phyloP scores from a whole-genome alignment of 2,329 filamentous ascomycete species.

The Penicillium sp. region DNA sequence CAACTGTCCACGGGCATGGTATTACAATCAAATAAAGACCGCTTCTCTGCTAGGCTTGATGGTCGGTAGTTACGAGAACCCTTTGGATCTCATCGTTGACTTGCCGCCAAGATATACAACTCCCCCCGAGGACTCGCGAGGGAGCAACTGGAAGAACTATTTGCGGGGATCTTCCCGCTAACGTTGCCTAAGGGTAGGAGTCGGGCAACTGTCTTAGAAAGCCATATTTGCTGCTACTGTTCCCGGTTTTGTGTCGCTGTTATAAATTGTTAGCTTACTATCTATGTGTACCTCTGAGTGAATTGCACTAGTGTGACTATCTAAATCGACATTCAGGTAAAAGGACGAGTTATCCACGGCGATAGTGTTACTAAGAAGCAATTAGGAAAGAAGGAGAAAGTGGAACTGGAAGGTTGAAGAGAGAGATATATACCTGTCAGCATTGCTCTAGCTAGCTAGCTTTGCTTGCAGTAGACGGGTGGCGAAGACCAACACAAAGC shows the following conservation, averaged over 20 bases:
- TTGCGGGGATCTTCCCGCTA: neutral
- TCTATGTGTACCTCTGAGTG: too few species aligned
- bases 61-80: slow-evolving; percentile 1
- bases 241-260: neutral
- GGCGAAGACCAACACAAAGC: too few species aligned
- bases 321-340: too few species aligned
- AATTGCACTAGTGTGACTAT: too few species aligned
- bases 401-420: too few species aligned
- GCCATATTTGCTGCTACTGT: neutral
- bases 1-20: neutral
- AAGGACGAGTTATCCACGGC: too few species aligned
- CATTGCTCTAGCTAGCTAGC: too few species aligned
- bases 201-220: neutral
- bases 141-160: neutral
- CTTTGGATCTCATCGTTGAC: slow-evolving; percentile 3
- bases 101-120: neutral
- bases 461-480: too few species aligned
- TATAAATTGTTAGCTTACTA: neutral
- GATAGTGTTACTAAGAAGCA: too few species aligned
- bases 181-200: neutral
- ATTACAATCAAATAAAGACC: neutral
- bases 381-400: too few species aligned
- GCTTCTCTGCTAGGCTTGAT: slow-evolving; percentile 1
- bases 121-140: neutral
- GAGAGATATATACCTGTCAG: too few species aligned